These are phyloP conservation scores for Penicillium riverlandense DNA, from an alignment of 495 filamentous ascomycete species.

Conservation along the genomic window DNA sequence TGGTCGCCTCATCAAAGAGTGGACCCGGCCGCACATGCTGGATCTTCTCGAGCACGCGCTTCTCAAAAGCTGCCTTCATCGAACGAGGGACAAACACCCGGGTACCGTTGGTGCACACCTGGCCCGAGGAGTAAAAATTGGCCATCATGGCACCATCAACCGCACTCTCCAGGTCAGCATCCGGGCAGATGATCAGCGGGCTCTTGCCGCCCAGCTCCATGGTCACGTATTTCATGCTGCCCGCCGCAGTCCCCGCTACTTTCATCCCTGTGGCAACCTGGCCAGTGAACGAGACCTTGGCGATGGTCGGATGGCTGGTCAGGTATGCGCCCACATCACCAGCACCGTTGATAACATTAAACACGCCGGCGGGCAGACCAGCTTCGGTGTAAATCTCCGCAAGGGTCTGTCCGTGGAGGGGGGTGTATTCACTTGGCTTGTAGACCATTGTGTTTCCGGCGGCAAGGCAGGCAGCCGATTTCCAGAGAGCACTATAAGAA, in stretches of 20 bases:
- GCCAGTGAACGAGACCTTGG: slow-evolving; percentile 81
- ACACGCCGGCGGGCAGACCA: slow-evolving; percentile 70
- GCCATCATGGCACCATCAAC: slow-evolving; percentile 84
- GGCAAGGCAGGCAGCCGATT: slow-evolving; percentile 72
- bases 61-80: slow-evolving; percentile 59
- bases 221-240: slow-evolving; percentile 78
- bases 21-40: slow-evolving; percentile 59
- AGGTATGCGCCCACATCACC: slow-evolving; percentile 65
- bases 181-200: slow-evolving; percentile 62
- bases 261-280: slow-evolving; percentile 71
- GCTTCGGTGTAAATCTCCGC: slow-evolving; percentile 66
- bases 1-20: slow-evolving; percentile 59
- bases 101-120: slow-evolving; percentile 82
- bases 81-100: slow-evolving; percentile 62
- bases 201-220: slow-evolving; percentile 83
- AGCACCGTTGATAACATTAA: slow-evolving; percentile 72
- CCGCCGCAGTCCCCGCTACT: slow-evolving; percentile 61
- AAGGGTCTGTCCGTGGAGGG: slow-evolving; percentile 60
- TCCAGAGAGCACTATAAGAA: slow-evolving; percentile 61
- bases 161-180: slow-evolving; percentile 64
- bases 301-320: slow-evolving; percentile 58
- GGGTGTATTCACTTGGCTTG: slow-evolving; percentile 77
- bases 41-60: slow-evolving; percentile 58
- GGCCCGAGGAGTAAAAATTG: slow-evolving; percentile 75
- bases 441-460: slow-evolving; percentile 86